Evolutionary conservation across 208 protist species (phyloP).

Genomic region (Leishmania major): DNA sequence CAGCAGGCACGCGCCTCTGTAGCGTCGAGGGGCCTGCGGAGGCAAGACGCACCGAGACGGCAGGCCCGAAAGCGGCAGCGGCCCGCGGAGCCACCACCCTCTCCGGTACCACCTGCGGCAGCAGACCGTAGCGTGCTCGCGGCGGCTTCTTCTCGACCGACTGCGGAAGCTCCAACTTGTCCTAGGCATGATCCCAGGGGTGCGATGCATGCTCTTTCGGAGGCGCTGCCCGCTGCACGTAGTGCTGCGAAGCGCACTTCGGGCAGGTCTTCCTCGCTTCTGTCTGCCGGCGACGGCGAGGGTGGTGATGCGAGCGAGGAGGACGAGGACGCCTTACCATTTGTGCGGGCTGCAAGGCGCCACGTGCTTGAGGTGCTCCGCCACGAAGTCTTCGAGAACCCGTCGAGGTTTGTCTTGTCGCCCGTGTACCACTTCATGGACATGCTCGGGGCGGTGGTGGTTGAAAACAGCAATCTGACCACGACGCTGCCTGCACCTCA

Average conservation of each 20-base stretch:
- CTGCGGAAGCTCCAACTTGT: neutral
- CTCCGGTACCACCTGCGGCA: neutral
- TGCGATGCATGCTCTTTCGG: neutral
- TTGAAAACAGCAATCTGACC: slow-evolving; percentile 52
- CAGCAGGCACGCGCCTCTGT: slow-evolving; percentile 34
- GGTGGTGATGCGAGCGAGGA: neutral
- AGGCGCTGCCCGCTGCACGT: neutral
- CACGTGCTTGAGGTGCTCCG: slow-evolving; percentile 67
- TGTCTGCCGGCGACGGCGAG: neutral
- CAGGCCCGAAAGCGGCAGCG: slow-evolving; percentile 32
- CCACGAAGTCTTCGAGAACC: slow-evolving; percentile 71
- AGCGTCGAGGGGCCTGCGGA: slow-evolving; percentile 10
- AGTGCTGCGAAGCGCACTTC: no score
- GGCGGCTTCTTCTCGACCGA: neutral
- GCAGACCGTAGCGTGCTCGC: neutral
- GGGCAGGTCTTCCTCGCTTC: neutral
- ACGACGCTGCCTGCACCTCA: slow-evolving; percentile 65
- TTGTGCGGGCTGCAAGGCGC: slow-evolving; percentile 41
- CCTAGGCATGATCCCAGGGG: neutral
- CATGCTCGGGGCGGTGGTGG: slow-evolving; percentile 71
- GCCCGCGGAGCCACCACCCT: neutral
- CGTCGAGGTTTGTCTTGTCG: slow-evolving; percentile 55
- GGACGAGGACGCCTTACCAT: slow-evolving; percentile 6
- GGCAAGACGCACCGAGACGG: slow-evolving; percentile 19
- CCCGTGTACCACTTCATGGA: slow-evolving; percentile 72